Base-by-base conservation (phyloP, 2,329 filamentous ascomycete species). In the Trichoderma sp. region DNA sequence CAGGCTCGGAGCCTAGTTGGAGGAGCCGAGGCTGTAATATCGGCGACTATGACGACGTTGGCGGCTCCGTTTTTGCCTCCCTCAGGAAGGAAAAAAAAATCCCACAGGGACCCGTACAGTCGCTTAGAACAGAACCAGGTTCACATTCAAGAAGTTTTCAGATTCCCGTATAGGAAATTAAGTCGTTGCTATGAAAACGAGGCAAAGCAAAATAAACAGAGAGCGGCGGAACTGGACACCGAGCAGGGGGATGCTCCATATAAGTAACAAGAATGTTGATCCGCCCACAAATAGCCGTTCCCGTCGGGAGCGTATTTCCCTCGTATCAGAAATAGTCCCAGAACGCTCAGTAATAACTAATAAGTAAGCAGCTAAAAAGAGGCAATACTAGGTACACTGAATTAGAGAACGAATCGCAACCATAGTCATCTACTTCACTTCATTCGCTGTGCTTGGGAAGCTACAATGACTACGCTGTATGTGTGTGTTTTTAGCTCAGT, bases 201-300 rank as follows among this genome's bases (percentile, higher is more conserved):
- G 34, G 12, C n/a, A 12, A 13, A 20, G 13, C 43, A 30, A 43
- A 3, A 5, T 1, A 61, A n/a, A 26, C 4, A 20, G 8, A 36
- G 20, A 17, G 7, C 47, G 20, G 47, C 20, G 11, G 11, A 59
- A 34, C 17, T 20, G 17, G 30, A 15, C 17, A n/a, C 26, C 26
- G 55, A 58, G 32, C 57, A 65, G 61, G 61, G 39, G 47, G 12
- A 36, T 4, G n/a, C 28, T 47, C 66, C 20, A 13, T 43, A 26
- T 34, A 61, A 47, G 39, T 47, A 39, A 57, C 55, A 61, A 61
- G 30, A 26, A 32, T 34, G 36, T 20, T 68, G 66, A 68, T 68
- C 66, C 55, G 66, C 55, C 66, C 55, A 68, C 66, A 68, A 59
- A 68, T 68, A 62, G 20, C 66, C 57, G 57, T 69, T 53, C 36